Evolutionary conservation across 164 flowering plant genomes (phyloP).

Genomic region (Aristolochia californica): DNA sequence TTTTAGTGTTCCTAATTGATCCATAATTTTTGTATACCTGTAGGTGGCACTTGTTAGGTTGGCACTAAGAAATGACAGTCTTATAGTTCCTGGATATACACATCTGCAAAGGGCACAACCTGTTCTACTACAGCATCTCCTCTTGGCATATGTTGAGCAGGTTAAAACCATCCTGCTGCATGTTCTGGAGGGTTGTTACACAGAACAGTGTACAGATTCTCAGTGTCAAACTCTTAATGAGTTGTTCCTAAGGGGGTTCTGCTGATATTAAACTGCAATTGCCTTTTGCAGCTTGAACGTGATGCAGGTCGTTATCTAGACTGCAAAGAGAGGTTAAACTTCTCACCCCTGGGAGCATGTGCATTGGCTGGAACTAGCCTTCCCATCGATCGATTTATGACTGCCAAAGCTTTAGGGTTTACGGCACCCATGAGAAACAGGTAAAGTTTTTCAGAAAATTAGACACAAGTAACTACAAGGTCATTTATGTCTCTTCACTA

Average conservation of each 20-base stretch:
- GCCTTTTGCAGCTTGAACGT: constrained; percentile 73
- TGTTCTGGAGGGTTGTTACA: not conserved
- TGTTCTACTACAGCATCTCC: constrained; percentile 78
- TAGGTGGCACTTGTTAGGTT: constrained; percentile 62
- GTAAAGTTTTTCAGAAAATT: constrained; percentile 17
- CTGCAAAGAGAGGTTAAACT: constrained; percentile 71
- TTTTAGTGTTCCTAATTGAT: no score
- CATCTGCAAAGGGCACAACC: constrained; percentile 98
- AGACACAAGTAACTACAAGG: no score
- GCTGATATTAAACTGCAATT: not conserved
- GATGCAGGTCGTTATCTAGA: constrained; percentile 76
- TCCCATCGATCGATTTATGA: constrained; percentile 89
- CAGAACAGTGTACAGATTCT: not conserved
- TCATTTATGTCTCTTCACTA: no score
- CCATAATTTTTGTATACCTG: constrained; percentile 1
- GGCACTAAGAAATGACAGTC: constrained; percentile 64
- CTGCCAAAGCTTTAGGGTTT: constrained; percentile 79
- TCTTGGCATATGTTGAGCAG: constrained; percentile 95
- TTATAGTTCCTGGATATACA: constrained; percentile 96
- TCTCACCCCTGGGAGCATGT: constrained; percentile 95
- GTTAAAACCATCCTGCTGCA: constrained; percentile 20
- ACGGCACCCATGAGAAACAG: constrained; percentile 94
- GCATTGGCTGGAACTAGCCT: constrained; percentile 99
- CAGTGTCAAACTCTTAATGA: not conserved
- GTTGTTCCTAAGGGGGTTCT: not conserved